Percentiles rank a stretch among this genome's conserved stretches.
Conservation (phyloP, 2,329 filamentous ascomycete genomes). For the Scortechinia acanthostroma region DNA sequence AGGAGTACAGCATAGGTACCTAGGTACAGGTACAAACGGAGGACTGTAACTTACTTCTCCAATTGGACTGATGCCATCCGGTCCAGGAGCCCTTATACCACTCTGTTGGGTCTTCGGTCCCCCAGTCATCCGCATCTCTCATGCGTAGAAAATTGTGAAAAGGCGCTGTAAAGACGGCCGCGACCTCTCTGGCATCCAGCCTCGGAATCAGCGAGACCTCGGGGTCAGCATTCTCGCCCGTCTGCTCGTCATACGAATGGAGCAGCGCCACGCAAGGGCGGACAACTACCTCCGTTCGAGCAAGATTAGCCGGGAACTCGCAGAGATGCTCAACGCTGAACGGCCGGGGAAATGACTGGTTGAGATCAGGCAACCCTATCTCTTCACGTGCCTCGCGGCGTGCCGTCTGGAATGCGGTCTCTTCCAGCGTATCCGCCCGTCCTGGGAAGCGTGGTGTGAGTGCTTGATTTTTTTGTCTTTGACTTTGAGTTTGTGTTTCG, state of each 20-base stretch:
- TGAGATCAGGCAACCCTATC: conserved; percentile 45
- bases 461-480: conserved; percentile 4
- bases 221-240: conserved; percentile 25
- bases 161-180: conserved; percentile 55
- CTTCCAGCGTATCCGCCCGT: conserved; percentile 40
- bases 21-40: not conserved
- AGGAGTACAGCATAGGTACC: no score
- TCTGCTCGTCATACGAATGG: conserved; percentile 28
- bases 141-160: conserved; percentile 45
- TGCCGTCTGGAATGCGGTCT: conserved; percentile 50
- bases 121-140: conserved; percentile 24
- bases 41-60: conserved; percentile 35
- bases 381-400: conserved; percentile 56
- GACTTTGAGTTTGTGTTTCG: not conserved
- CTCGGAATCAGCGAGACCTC: conserved; percentile 41
- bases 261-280: conserved; percentile 23
- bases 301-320: conserved; percentile 34
- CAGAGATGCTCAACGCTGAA: conserved; percentile 54
- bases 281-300: not conserved
- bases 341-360: conserved; percentile 37
- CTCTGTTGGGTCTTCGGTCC: conserved; percentile 27
- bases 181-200: conserved; percentile 54
- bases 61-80: conserved; percentile 49
- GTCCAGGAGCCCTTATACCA: conserved; percentile 58
- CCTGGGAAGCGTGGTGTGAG: conserved; percentile 22